A percentile compares a stretch with the other conserved stretches of the same genome.
phyloP scores from a whole-genome alignment of 768 basidiomycete genomes.

The Pholiota conissans region DNA sequence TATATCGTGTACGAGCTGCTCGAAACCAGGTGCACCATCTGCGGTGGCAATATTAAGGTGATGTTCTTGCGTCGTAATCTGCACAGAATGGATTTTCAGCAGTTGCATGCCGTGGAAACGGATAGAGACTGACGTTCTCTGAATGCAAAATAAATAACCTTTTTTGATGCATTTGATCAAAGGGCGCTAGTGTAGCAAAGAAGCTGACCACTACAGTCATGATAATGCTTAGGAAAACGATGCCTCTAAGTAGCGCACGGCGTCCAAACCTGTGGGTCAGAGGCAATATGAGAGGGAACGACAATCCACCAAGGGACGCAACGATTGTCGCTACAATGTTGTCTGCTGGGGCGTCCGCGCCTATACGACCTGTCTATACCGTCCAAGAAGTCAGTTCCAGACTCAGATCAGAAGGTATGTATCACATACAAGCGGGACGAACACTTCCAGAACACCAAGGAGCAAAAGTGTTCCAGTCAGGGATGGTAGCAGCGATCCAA shows the following conservation, averaged over 20 bases:
- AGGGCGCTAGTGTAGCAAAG: constrained; percentile 62
- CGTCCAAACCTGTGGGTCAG: constrained; percentile 73
- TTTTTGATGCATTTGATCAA: constrained; percentile 87
- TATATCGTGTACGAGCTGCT: constrained; percentile 59
- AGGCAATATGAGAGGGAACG: constrained; percentile 61
- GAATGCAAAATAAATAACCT: constrained; percentile 80
- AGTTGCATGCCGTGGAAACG: neutral
- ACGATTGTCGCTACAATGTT: constrained; percentile 84
- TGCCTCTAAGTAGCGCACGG: constrained; percentile 30
- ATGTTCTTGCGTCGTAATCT: constrained; percentile 74
- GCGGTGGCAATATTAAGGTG: constrained; percentile 80
- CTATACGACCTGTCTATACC: constrained; percentile 78
- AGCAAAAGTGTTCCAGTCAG: constrained; percentile 58
- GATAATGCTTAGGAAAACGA: constrained; percentile 45
- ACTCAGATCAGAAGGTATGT: neutral
- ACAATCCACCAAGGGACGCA: constrained; percentile 52
- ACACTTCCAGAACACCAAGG: constrained; percentile 73
- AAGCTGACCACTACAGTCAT: constrained; percentile 55
- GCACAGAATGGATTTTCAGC: neutral
- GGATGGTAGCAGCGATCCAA: constrained; percentile 58
- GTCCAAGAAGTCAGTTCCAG: constrained; percentile 1
- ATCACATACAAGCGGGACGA: constrained; percentile 76
- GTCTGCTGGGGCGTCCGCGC: constrained; percentile 82
- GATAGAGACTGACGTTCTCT: constrained; percentile 69
- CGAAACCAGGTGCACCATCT: constrained; percentile 80